Percentiles rank a stretch among this genome's conserved stretches.
These are phyloP conservation scores for Macrophomina phaseolina DNA, from an alignment of 2,329 filamentous ascomycete species.

Conservation along the genomic window DNA sequence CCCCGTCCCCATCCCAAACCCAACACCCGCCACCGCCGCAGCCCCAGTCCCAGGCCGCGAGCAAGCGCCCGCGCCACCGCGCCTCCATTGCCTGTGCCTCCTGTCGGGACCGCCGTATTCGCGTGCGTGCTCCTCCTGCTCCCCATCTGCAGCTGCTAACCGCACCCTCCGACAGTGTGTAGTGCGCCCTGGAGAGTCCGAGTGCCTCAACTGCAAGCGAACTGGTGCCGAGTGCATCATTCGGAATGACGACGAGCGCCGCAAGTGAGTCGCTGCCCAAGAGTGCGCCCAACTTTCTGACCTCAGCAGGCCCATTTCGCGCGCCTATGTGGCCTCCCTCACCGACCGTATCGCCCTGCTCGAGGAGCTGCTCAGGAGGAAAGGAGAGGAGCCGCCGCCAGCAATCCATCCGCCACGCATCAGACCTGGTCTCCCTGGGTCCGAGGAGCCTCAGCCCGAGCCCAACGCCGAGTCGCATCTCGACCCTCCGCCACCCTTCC, in stretches of 20 bases:
- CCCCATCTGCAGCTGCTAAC: slow-evolving; percentile 31
- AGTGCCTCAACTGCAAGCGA: slow-evolving; percentile 60
- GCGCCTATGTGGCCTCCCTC: slow-evolving; percentile 64
- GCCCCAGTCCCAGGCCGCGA: slow-evolving; percentile 33
- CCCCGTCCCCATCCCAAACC: too few species aligned
- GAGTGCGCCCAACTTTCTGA: not conserved
- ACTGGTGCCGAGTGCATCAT: slow-evolving; percentile 60
- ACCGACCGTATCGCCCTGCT: slow-evolving; percentile 61
- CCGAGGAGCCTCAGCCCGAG: slow-evolving; percentile 35
- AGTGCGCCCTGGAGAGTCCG: slow-evolving; percentile 57
- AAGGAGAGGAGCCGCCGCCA: slow-evolving; percentile 57
- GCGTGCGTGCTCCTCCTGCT: slow-evolving; percentile 37
- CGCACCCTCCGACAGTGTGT: slow-evolving; percentile 52
- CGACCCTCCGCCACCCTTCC: slow-evolving; percentile 37
- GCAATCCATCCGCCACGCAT: slow-evolving; percentile 62
- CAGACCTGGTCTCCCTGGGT: slow-evolving; percentile 40
- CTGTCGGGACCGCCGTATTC: slow-evolving; percentile 54
- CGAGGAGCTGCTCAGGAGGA: slow-evolving; percentile 58
- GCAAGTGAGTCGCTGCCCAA: slow-evolving; percentile 50
- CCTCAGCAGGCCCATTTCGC: slow-evolving; percentile 58
- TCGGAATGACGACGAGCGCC: slow-evolving; percentile 63
- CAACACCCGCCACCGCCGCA: slow-evolving; percentile 25
- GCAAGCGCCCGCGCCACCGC: slow-evolving; percentile 41
- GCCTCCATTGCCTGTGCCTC: slow-evolving; percentile 63
- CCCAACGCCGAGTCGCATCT: slow-evolving; percentile 1